Base-by-base conservation (phyloP, 2,329 filamentous ascomycete genomes). In the Neofusicoccum parvum region DNA sequence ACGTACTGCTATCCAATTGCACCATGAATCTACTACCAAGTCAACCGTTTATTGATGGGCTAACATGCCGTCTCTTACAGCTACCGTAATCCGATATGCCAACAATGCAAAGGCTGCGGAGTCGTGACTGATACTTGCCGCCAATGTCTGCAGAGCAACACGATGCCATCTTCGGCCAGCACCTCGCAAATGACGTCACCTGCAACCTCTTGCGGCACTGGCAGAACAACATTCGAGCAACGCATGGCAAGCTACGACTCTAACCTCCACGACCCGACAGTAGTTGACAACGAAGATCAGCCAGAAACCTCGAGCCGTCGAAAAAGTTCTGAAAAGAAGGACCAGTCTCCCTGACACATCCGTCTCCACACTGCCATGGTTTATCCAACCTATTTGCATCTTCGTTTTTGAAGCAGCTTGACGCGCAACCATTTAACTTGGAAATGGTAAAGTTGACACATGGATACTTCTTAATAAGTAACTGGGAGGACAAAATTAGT, bases 61-160 rank as follows among this genome's bases (percentile, higher is more conserved):
- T 32, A 32, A 32, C 27, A 7, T 7, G 37, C 37, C 15, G 37
- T 15, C 3, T 12, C 10, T 3, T n/a, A 4, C n/a, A 65, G 64
- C 2, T 65, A 65, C 14, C 53, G 64, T n/a, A 65, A 65, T 20
- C 64, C 64, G 5, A 65, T 65, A 11, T 65, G 64, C 46, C 46
- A 53, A 12, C 34, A 65, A n/a, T 65, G 64, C 15, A 53, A 62
- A 53, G 64, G 64, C 36, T 53, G 54, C 9, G 64, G 64, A 12
- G 62, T 64, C 12, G 50, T 64, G 6, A 64, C 62, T 2, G 50
- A 64, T 32, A 49, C 51, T 2, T 64, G 62, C 17, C 62, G 50
- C 9, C 62, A 64, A 32, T 64, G 62, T 20, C 56, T 60, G n/a
- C 49, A 36, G 2, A 64, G 20, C 27, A 64, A 64, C 15, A 37